Base-by-base conservation (phyloP, 768 basidiomycete genomes). In the Hericium coralloides region DNA sequence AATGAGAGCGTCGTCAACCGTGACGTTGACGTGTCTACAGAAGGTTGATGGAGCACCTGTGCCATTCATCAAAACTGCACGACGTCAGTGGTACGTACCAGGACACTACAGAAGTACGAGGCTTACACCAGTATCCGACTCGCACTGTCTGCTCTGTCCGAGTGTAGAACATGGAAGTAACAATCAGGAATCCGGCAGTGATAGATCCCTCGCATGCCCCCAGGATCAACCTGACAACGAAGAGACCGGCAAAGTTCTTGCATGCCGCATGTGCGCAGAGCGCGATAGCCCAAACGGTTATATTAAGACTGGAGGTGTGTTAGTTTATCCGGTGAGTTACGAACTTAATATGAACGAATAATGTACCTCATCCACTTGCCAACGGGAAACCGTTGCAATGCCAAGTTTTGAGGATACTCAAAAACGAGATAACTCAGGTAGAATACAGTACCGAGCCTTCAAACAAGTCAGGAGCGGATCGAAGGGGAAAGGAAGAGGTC, bases 141-240 rank as follows among this genome's bases (percentile, higher is more conserved):
- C 87, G 72, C 41, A 79, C 60, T 0, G 84, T 88, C 63, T 87
- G 84, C 62, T 89, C 87, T 7, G 68, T 80, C 52, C 83, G 77
- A 0, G 85, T 88, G 63, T 89, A 89, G 64, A 89, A 89, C 87
- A 89, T 88, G 36, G 83, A 80, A 38, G 74, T 86, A 55, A 89
- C 82, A 51, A 89, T 84, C 77, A 89, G 69, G 67, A 90, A 87
- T 0, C 87, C 88, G 1, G 89, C 83, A 0, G 87, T 89, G 61
- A 86, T 81, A 4, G 73, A 74, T 3, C 78, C 87, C 68, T 91
- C 88, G 64, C 87, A 89, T 70, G 82, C 78, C 36, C 88, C 88
- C 5, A 90, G 69, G 20, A 90, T 72, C 14, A 88, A 60, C 17
- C 87, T 77, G 23, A 82, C 81, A 12, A 76, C 76, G 55, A 89